A percentile compares a stretch with the other conserved stretches of the same genome.
Evolutionary conservation across 176 grass and related monocot genomes (phyloP).

Genomic region (Oryza punctata): DNA sequence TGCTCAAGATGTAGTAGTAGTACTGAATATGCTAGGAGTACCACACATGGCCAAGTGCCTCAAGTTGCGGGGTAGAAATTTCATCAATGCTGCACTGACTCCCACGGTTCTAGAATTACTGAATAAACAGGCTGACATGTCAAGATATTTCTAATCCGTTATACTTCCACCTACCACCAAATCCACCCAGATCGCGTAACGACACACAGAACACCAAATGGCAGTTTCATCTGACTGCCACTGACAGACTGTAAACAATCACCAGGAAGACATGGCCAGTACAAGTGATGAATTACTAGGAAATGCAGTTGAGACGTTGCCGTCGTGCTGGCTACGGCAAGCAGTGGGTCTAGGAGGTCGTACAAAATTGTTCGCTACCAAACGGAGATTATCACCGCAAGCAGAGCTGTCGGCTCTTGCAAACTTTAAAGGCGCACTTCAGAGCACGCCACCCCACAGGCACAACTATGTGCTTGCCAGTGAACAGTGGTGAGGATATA

Average conservation of each 20-base stretch:
- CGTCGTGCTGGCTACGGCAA: conserved; percentile 30
- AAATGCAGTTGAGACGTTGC: conserved; percentile 32
- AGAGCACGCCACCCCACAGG: conserved; percentile 35
- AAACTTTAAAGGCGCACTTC: conserved; percentile 40
- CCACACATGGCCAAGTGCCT: conserved; percentile 32
- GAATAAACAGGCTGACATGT: background rate
- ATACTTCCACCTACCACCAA: background rate
- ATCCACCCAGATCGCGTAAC: conserved; percentile 13
- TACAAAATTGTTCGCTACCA: conserved; percentile 10
- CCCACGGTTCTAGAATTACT: background rate
- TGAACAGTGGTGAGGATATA: background rate
- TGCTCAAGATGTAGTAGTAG: conserved; percentile 6
- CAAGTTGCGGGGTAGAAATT: conserved; percentile 3
- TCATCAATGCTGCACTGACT: background rate
- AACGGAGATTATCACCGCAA: conserved; percentile 12
- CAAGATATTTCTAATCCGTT: background rate
- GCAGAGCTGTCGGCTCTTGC: conserved; percentile 31
- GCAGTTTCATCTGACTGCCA: background rate
- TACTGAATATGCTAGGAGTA: background rate
- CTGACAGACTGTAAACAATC: background rate
- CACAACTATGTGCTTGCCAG: conserved; percentile 18
- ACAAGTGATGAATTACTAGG: background rate
- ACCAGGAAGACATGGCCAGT: conserved; percentile 6
- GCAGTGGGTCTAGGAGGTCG: conserved; percentile 6
- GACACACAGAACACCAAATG: background rate